These are phyloP conservation scores for Debaryomycetaceae sp. DNA, from an alignment of 1,139 yeast species.

Conservation along the genomic window DNA sequence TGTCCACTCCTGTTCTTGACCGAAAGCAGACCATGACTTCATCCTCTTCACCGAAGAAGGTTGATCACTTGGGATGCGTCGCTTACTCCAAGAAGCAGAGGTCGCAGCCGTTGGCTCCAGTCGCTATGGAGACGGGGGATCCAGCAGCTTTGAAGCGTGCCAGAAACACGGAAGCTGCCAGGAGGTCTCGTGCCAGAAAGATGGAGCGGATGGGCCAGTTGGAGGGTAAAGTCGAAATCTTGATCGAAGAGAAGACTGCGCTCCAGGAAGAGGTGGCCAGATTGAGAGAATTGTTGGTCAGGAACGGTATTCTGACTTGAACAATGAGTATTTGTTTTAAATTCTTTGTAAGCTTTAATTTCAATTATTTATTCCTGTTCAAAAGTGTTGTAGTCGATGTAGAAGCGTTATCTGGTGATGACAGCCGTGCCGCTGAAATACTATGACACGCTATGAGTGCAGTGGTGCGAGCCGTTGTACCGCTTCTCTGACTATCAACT, in stretches of 20 bases:
- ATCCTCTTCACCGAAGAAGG: conserved; percentile 9
- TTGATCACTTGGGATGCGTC: conserved; percentile 62
- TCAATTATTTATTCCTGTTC: not conserved
- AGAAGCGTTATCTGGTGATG: not conserved
- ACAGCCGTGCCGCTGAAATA: not conserved
- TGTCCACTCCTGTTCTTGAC: conserved; percentile 29
- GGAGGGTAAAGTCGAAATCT: conserved; percentile 69
- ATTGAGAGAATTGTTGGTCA: conserved; percentile 45
- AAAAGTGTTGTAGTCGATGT: not conserved
- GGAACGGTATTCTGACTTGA: conserved; percentile 22
- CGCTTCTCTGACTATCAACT: too few relatives aligned
- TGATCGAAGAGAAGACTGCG: conserved; percentile 51
- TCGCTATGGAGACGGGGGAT: conserved; percentile 56
- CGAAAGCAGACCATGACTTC: conserved; percentile 1
- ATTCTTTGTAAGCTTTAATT: not conserved
- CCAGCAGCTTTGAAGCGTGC: conserved; percentile 80
- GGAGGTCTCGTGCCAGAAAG: conserved; percentile 92
- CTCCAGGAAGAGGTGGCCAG: conserved; percentile 59
- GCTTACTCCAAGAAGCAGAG: conserved; percentile 64
- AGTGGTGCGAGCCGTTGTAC: too few relatives aligned
- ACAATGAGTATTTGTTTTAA: not conserved
- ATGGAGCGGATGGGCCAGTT: conserved; percentile 83
- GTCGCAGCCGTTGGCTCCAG: conserved; percentile 61
- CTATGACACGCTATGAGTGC: too few relatives aligned
- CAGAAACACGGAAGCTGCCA: conserved; percentile 94